Evolutionary conservation across 768 basidiomycete species (phyloP).

Genomic region (Lactarius psammicola): DNA sequence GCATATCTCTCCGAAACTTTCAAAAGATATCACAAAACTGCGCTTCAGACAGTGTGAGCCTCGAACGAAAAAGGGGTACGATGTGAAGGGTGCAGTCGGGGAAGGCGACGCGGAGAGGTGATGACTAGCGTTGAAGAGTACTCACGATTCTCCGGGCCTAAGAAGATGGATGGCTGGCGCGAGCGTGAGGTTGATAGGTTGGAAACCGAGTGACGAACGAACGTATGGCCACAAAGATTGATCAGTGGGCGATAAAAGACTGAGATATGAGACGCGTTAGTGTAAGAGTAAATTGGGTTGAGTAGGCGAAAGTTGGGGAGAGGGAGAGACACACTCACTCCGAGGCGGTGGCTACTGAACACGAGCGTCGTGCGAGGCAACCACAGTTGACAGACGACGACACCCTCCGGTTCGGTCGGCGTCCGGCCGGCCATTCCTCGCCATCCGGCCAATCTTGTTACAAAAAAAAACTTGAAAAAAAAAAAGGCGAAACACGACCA

Average conservation of each 20-base stretch:
- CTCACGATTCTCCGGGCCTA: conserved; percentile 25
- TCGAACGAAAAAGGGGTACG: not conserved
- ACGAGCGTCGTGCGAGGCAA: conserved; percentile 30
- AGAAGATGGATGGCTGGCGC: conserved; percentile 20
- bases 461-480: not conserved
- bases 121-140: not conserved
- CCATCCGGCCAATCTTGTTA: not conserved
- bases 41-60: conserved; percentile 13
- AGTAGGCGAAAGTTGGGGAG: conserved; percentile 2
- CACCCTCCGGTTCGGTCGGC: conserved; percentile 16
- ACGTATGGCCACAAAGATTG: conserved; percentile 14
- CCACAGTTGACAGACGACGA: conserved; percentile 20
- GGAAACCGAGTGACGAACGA: conserved; percentile 15
- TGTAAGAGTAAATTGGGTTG: not conserved
- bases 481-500: not conserved
- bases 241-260: conserved; percentile 23
- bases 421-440: conserved; percentile 24
- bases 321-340: conserved; percentile 8
- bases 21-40: conserved; percentile 18
- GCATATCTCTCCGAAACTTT: conserved; percentile 51
- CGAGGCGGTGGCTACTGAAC: conserved; percentile 22
- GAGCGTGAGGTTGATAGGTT: conserved; percentile 23
- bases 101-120: not conserved
- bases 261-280: conserved; percentile 14
- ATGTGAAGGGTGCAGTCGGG: conserved; percentile 1